Percentiles rank a stretch among this genome's conserved stretches.
These are phyloP conservation scores for Exophiala phaeomuriformis DNA, from an alignment of 2,329 filamentous ascomycete genomes.

Conservation along the genomic window DNA sequence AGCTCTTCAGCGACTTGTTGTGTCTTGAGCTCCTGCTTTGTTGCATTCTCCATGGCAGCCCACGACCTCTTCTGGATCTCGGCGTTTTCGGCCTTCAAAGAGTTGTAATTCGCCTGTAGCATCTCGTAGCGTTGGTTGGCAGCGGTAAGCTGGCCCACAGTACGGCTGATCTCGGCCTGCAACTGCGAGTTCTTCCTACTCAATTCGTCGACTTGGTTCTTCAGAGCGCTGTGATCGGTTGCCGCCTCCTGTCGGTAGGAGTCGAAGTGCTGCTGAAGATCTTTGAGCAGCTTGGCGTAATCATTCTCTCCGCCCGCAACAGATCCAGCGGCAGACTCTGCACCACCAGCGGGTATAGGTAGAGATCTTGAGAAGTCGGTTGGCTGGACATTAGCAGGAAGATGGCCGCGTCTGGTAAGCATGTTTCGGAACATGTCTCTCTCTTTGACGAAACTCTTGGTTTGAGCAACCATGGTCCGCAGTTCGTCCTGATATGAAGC, in stretches of 20 bases:
- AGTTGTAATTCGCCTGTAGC: constrained; percentile 77
- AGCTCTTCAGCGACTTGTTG: constrained; percentile 92
- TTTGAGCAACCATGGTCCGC: constrained; percentile 69
- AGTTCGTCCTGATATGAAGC: constrained; percentile 79
- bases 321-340: constrained; percentile 43
- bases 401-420: constrained; percentile 67
- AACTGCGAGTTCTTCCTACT: constrained; percentile 74
- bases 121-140: constrained; percentile 81
- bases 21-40: constrained; percentile 80
- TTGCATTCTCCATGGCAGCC: constrained; percentile 68
- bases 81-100: constrained; percentile 74
- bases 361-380: constrained; percentile 66
- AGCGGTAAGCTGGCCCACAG: constrained; percentile 72
- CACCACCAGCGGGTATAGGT: constrained; percentile 39
- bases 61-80: constrained; percentile 80
- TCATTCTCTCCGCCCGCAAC: constrained; percentile 56
- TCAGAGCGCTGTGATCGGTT: constrained; percentile 72
- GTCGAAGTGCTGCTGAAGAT: constrained; percentile 85
- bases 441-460: constrained; percentile 90
- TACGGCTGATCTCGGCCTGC: constrained; percentile 71
- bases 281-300: constrained; percentile 70
- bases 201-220: constrained; percentile 74
- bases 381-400: constrained; percentile 53
- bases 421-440: constrained; percentile 96
- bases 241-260: constrained; percentile 78